Base-by-base conservation (phyloP, 192 early-diverging fungal species). In the Podila horticola region DNA sequence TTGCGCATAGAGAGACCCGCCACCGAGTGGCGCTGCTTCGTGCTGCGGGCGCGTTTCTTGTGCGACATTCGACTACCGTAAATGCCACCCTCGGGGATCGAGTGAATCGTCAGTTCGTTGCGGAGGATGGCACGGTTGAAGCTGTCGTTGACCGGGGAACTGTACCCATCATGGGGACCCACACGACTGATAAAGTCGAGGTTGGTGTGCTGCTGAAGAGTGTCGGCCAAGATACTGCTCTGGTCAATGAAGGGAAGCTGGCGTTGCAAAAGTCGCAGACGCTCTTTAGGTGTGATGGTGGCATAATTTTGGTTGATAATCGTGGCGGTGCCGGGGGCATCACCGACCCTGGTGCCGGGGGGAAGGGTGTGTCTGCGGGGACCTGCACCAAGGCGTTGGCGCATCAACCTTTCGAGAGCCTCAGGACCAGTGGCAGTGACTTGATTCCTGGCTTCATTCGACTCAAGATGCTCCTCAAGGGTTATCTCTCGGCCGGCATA, bases 281-380 rank as follows among this genome's bases (percentile, higher is more conserved):
- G 73, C 33, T 63, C 73, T 49, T 68, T 58, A 5, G 73, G 66
- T 6, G 60, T 62, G 41, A 62, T 62, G 24, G 58, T 68, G 8
- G 57, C 65, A 33, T 68, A 62, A 48, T 74, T 74, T 36, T 45
- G 58, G 50, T 67, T 68, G 50, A 62, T 45, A 55, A 74, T 74
- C 5, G 73, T 67, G 2, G 73, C 59, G 1, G 73, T 68, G 17
- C 73, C 73, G 0, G 66, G 66, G 1, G 45, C 17, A 41, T 67
- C 73, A 0, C 73, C 73, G 19, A 74, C 60, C 22, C 33, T 62
- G 58, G 66, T 74, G 4, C 66, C 66, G 7, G 66, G 65, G 3
- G 73, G 73, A 5, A 74, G 34, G 8, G 73, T 74, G 49, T 74
- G 66, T 67, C 73, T 38, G 50, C 73, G 55, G 19, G 58, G 49